These are phyloP conservation scores for Botrytis squamosa DNA, from an alignment of 2,329 filamentous ascomycete species.

Conservation along the genomic window DNA sequence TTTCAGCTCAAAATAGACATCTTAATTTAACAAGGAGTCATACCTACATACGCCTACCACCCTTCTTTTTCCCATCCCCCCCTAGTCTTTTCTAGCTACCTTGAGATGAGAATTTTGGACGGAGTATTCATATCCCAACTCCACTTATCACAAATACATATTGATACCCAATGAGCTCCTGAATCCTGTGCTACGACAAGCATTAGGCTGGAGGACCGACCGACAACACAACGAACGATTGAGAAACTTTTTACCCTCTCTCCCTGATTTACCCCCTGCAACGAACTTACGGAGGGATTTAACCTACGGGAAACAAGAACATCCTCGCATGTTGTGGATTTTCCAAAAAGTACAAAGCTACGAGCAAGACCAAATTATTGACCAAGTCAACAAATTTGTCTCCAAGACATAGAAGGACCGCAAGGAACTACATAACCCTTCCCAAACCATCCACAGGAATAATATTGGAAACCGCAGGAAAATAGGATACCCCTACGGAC, in stretches of 20 bases:
- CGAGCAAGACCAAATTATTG: conserved; percentile 10
- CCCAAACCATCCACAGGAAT: conserved; percentile 8
- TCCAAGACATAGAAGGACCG: conserved; percentile 2
- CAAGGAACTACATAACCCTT: not conserved
- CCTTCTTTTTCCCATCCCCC: not conserved
- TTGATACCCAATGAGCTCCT: conserved; percentile 22
- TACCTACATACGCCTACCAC: conserved; percentile 4
- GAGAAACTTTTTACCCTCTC: not conserved
- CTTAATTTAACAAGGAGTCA: conserved; percentile 12
- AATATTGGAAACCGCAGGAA: not conserved
- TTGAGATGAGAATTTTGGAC: conserved; percentile 2
- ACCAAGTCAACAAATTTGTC: conserved; percentile 14
- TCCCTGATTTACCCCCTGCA: conserved; percentile 2
- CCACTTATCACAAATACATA: conserved; percentile 19
- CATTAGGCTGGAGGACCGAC: conserved; percentile 16
- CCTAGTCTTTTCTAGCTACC: not conserved
- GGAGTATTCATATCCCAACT: conserved; percentile 19
- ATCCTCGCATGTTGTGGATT: conserved; percentile 15
- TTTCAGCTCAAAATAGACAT: conserved; percentile 12
- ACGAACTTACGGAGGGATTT: conserved; percentile 4
- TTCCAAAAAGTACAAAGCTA: conserved; percentile 18
- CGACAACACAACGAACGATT: conserved; percentile 7
- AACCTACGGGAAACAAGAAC: conserved; percentile 7
- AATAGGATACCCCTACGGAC: conserved; percentile 3
- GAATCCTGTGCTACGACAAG: conserved; percentile 5